Evolutionary conservation across 2,329 filamentous ascomycete species (phyloP), one percentile per base, ranked within the genome.

Genomic region (Paecilomyces fulvus): DNA sequence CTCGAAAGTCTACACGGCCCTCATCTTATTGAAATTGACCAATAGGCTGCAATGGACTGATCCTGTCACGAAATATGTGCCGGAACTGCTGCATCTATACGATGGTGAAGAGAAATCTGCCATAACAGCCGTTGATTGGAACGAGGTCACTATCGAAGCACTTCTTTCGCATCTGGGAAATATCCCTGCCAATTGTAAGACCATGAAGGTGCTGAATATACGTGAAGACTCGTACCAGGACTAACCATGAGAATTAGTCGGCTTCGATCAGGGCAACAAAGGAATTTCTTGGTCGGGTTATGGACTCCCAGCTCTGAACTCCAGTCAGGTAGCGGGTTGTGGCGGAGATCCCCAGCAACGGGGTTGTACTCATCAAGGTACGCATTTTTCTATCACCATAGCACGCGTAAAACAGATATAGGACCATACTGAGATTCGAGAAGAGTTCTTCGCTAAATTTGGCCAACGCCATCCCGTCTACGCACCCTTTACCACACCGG

Each of bases 21-120:
- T 71, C 49, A 63, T 67, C 0, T 71, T 72, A 49, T 63, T 74
- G 21, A 25, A 11, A 11, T 11, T 28, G 6, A 20, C 3, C 21
- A 9, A 28, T 14, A 28, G 12, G 21, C 11, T 25, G 3, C 49
- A 14, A 3, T 72, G 69, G 64, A 71, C 72, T 53, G 71, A 76
- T 4, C 73, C 72, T 2, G 64, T 77, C 11, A 69, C 70, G 1
- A 73, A 74, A 12, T 72, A 71, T 52, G 61, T 77, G 2, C 72
- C 74, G 2, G 73, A 76, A 55, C 62, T 77, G 6, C 21, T 14
- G 20, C 56, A 57, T 53, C 49, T 50, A 43, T 60, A 46, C 23
- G 11, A 12, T 30, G 20, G n/a, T 5, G 30, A 43, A 43, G 43
- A 48, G 9, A 48, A 17, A n/a, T 17, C 14, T 9, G 12, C 43